These are phyloP conservation scores for Bassia scoparia DNA, from an alignment of 148 eudicot species.

Conservation along the genomic window DNA sequence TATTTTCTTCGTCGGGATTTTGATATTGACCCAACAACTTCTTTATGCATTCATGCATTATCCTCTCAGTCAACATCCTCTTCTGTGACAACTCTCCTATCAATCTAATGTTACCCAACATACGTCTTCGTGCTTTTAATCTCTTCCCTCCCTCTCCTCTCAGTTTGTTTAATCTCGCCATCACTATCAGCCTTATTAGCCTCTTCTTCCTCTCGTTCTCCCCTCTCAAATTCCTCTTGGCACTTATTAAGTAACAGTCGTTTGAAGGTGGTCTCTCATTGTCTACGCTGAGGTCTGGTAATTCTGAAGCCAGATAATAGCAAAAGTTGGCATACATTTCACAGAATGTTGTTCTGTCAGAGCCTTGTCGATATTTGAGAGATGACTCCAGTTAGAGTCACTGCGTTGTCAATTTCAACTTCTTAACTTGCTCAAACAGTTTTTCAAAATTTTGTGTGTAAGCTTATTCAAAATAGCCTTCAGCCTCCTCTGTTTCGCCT, in stretches of 20 bases:
- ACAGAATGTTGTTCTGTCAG: slow-evolving; percentile 79
- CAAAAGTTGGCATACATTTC: slow-evolving; percentile 95
- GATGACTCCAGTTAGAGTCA: slow-evolving; percentile 66
- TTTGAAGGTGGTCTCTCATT: slow-evolving; percentile 72
- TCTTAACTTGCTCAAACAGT: slow-evolving; percentile 76
- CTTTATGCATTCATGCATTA: slow-evolving; percentile 83
- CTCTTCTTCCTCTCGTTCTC: slow-evolving; percentile 78
- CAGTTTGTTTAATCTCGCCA: slow-evolving; percentile 61
- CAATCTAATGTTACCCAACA: slow-evolving; percentile 82
- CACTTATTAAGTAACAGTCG: slow-evolving; percentile 78
- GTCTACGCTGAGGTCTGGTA: slow-evolving; percentile 68
- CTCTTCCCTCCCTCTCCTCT: slow-evolving; percentile 64
- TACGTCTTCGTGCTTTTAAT: slow-evolving; percentile 57
- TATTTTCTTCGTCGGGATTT: slow-evolving; percentile 79
- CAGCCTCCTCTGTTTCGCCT: slow-evolving; percentile 79
- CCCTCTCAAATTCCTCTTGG: slow-evolving; percentile 90
- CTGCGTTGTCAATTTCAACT: slow-evolving; percentile 71
- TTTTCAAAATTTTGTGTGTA: slow-evolving; percentile 86
- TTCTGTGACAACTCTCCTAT: slow-evolving; percentile 82
- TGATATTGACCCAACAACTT: slow-evolving; percentile 65
- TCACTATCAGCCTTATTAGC: slow-evolving; percentile 65
- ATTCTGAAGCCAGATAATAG: slow-evolving; percentile 53
- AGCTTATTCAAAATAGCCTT: slow-evolving; percentile 79
- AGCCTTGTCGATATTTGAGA: slow-evolving; percentile 91
- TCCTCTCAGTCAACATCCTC: slow-evolving; percentile 87